Evolutionary conservation across 2,329 filamentous ascomycete species (phyloP), one percentile per base, ranked within the genome.

Genomic region (Akanthomyces uredinophilus): DNA sequence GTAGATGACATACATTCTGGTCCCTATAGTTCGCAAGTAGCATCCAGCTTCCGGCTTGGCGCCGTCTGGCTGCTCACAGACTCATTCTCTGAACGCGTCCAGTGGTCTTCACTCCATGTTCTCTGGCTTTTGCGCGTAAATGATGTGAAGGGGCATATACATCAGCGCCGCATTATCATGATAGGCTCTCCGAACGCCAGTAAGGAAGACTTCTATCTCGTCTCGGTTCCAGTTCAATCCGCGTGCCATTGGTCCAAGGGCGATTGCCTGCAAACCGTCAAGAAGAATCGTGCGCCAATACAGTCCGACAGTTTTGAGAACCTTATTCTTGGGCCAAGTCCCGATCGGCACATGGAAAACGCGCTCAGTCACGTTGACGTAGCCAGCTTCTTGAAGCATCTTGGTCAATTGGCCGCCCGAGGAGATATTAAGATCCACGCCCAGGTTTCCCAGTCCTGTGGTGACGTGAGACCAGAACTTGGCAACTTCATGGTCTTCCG

Each of bases 101-200:
- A 20, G 8, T 16, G n/a, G 8, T n/a, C 20, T 32, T 50, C 20
- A 61, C 1, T 24, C 51, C 59, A 61, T 61, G n/a, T 61, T 41
- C 51, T 61, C 61, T 39, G 82, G 80, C 69, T 79, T 84, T 70
- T 85, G 83, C 18, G 77, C 82, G 66, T 81, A 84, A 14, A 83
- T 73, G 57, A 84, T 76, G 67, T 83, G 78, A 65, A 84, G 73
- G 10, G 81, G 82, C 82, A 85, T 85, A 65, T 82, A 83, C 74
- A 77, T 73, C 66, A 79, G 76, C 66, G 71, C 72, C 61, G 70
- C 67, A 54, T 77, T 78, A 60, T 81, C 78, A 65, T 73, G 72
- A 65, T 81, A 82, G n/a, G 78, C 79, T 64, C 73, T 79, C 64
- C 79, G 72, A 18, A 83, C 79, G 20, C 78, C 72, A 14, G 80